Base-by-base conservation (phyloP, 2,329 filamentous ascomycete genomes). In the Gaeumannomyces tritici region DNA sequence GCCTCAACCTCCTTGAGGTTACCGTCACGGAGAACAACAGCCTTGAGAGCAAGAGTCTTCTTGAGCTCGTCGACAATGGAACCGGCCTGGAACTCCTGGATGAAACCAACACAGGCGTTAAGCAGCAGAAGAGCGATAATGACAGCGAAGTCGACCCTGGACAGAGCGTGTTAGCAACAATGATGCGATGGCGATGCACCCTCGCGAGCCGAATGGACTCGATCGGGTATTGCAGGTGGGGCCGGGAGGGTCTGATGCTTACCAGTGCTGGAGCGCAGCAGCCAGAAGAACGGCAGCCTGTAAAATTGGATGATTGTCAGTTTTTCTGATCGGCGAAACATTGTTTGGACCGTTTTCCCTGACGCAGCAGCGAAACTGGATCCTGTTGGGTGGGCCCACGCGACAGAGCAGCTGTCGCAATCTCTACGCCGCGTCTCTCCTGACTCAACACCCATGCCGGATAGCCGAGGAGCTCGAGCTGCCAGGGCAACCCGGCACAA, bases 51-150 rank as follows among this genome's bases (percentile, higher is more conserved):
- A n/a, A 67, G 69, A 47, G 67, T 72, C 80, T 95, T 93, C 82
- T 96, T 96, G 71, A 96, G 78, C 74, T 95, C 90, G 59, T 93
- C 90, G 77, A 96, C 91, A 66, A 96, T 95, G 62, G 89, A 93
- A 73, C 90, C 91, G 65, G 91, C 91, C 77, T 96, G 90, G 77
- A 83, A 96, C 78, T 96, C 91, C 75, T 96, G 91, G 64, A 93
- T 80, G 77, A 96, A 96, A 77, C 91, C 91, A 66, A 96, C 91
- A 66, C 77, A 79, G 55, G 91, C 91, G 79, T 96, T 96, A 67
- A 96, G 88, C 67, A 96, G 74, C 12, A 96, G 54, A 21, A 61
- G 60, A 66, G 79, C 91, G 75, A 89, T 91, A 69, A 96, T 96
- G 72, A 96, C 91, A 81, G 90, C 91, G 71, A 96, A 93, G 79